phyloP scores from a whole-genome alignment of 805 yeast species.

The Wickerhamia fluorescens region DNA sequence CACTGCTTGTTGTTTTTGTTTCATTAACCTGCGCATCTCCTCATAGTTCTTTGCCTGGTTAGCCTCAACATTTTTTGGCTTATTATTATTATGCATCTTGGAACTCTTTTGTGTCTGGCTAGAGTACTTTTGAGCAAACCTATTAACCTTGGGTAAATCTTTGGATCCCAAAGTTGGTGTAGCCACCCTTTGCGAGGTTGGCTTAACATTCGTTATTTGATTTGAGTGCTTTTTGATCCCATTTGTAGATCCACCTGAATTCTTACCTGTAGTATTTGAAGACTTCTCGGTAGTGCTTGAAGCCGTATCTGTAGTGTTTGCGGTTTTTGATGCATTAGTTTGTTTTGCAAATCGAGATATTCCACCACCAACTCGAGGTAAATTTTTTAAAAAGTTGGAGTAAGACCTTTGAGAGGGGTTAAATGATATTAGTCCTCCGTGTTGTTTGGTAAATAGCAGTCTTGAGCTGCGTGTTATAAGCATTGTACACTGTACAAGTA shows the following conservation, averaged over 20 bases:
- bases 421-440: too few relatives aligned
- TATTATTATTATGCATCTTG: background rate
- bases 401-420: too few relatives aligned
- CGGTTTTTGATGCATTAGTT: slow-evolving; percentile 1
- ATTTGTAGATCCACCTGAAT: too few relatives aligned
- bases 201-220: too few relatives aligned
- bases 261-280: too few relatives aligned
- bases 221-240: too few relatives aligned
- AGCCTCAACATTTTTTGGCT: slow-evolving; percentile 2
- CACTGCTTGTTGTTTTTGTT: slow-evolving; percentile 11
- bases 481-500: too few relatives aligned
- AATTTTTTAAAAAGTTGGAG: slow-evolving; percentile 16
- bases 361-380: slow-evolving; percentile 21
- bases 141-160: slow-evolving; percentile 16
- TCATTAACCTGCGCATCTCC: slow-evolving; percentile 12
- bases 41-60: slow-evolving; percentile 7
- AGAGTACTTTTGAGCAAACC: slow-evolving; percentile 26
- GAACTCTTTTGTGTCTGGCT: slow-evolving; percentile 1
- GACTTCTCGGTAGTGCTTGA: too few relatives aligned
- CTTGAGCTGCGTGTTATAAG: too few relatives aligned
- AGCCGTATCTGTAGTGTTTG: too few relatives aligned
- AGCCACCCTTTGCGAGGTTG: too few relatives aligned
- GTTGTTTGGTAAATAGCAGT: too few relatives aligned
- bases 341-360: slow-evolving; percentile 11
- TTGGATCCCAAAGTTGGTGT: background rate